Evolutionary conservation across 768 basidiomycete species (phyloP), one percentile per base, ranked within the genome.

Genomic region (Rubroboletus satanas): DNA sequence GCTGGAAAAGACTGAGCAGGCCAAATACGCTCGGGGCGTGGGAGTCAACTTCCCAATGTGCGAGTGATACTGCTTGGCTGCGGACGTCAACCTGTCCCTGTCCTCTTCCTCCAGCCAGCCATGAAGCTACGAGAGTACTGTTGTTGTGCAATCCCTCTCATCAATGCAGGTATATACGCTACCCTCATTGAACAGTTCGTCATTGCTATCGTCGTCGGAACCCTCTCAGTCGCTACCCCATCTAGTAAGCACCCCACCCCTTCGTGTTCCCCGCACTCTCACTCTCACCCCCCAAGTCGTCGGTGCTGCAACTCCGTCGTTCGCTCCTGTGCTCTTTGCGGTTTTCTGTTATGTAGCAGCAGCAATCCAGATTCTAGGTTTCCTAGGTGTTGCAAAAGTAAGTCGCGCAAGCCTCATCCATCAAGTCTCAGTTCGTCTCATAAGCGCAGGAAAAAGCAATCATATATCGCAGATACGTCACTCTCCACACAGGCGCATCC

Each of bases 161-260:
- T 93, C 58, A 96, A 99, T 74, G 80, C 84, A 57, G 97, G 97
- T 32, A 90, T 98, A 50, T 98, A 97, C 63, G 71, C 82, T 18
- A 81, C 88, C 29, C 71, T 98, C 46, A 68, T 75, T 0, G 90
- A 96, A 68, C 94, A 97, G 72, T 77, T 90, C 41, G 74, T 81
- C 15, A 67, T 86, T 18, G 84, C 81, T 5, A 65, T 91, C 58
- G 56, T 87, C 15, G 81, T 84, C 10, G 93, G 87, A 18, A 83
- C 85, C 4, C 77, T 96, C 28, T 79, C 88, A 11, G 62, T 96
- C 35, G 85, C 83, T 2, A 90, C 93, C 1, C 88, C 92, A 17
- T 73, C 75, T n/a, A 89, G 92, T 94, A 60, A 69, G 89, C 31
- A 10, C 35, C 2, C n/a, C 18, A 23, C n/a, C 28, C 11, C 9